Evolutionary conservation across 2,329 filamentous ascomycete species (phyloP), one percentile per base, ranked within the genome.

Genomic region (Penicillium hesseltinei): DNA sequence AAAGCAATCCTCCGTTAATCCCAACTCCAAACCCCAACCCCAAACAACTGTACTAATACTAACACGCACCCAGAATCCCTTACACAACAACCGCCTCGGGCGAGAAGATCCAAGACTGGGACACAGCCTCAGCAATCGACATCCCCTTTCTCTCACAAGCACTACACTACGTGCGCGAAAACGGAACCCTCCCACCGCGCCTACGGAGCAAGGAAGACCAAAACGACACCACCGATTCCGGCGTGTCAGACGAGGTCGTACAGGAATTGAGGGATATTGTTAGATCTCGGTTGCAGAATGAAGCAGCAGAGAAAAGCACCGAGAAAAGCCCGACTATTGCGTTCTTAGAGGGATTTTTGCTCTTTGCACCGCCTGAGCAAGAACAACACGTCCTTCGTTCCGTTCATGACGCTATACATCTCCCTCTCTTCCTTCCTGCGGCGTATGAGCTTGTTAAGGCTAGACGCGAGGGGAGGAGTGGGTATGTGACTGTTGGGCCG

Each of bases 261-360:
- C 51, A 53, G 10, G 55, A 63, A 36, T 44, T 78, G 21, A 61
- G 66, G 17, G 49, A 44, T 10, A 42, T 64, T 7, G 67, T 77
- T 8, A 0, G 21, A 8, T 25, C 31, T 7, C 45, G 31, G 2
- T 5, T 47, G 15, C 15, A 5, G 15, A 21, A n/a, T 0, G 9
- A 3, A 13, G 5, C 19, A 25, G 13, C 13, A 11, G 15, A 2
- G 2, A n/a, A 47, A 11, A 2, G 5, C 31, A 35, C 5, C 7
- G 45, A n/a, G 23, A 23, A 23, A 8, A 17, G 17, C 29, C 60
- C 23, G 33, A 78, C 78, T 0, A 76, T 94, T 27, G 92, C 87
- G 59, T 80, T 97, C 56, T 81, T 97, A 2, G 93, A 97, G 69
- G 93, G 93, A 0, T 97, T 97, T 71, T 80, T 97, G 0, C 82